Evolutionary conservation across 129 eudicot genomes (phyloP).

Genomic region (Flaveria trinervia): DNA sequence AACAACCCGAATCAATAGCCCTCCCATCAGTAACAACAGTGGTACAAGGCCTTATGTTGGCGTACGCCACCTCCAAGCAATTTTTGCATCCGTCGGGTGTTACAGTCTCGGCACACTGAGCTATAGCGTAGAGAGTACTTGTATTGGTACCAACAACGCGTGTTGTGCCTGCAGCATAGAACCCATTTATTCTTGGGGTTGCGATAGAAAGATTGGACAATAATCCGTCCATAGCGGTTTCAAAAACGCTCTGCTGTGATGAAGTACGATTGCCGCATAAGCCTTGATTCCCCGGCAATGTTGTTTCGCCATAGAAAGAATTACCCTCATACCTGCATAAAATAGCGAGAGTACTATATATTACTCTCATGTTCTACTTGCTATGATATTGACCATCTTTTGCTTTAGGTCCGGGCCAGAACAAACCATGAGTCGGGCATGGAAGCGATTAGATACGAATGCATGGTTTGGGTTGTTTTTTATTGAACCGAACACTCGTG

Average conservation of each 20-base stretch:
- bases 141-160: conserved; percentile 38
- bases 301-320: conserved; percentile 54
- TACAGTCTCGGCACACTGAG: conserved; percentile 54
- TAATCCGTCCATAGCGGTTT: conserved; percentile 41
- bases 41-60: conserved; percentile 51
- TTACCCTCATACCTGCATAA: conserved; percentile 66
- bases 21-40: conserved; percentile 62
- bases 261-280: conserved; percentile 65
- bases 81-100: conserved; percentile 43
- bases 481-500: no score
- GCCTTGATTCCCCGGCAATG: conserved; percentile 58
- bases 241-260: conserved; percentile 44
- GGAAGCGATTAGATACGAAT: no score
- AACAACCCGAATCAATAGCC: conserved; percentile 72
- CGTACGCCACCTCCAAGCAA: conserved; percentile 57
- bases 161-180: conserved; percentile 56
- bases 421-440: no score
- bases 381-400: background rate
- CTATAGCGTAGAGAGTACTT: conserved; percentile 52
- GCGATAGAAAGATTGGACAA: conserved; percentile 55
- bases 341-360: background rate
- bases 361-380: background rate
- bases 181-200: conserved; percentile 63
- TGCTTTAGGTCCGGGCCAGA: no score
- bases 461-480: no score